Evolutionary conservation across 495 filamentous ascomycete genomes (phyloP).

Genomic region (Corynascus novoguineensis): DNA sequence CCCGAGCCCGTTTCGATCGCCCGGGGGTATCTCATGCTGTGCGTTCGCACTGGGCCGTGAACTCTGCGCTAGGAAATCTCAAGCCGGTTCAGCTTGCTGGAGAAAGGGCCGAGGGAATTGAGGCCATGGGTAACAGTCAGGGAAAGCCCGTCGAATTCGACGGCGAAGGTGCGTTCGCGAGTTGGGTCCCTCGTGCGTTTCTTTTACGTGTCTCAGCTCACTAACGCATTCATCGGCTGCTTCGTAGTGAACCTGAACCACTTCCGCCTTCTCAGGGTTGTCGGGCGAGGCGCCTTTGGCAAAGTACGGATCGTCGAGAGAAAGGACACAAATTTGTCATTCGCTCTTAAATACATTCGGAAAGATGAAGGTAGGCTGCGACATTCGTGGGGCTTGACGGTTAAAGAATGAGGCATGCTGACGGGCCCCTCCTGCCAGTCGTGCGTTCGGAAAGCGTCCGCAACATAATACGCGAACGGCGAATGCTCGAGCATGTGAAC

Average conservation of each 20-base stretch:
- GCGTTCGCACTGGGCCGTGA: slow-evolving; percentile 4
- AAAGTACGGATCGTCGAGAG: slow-evolving; percentile 98
- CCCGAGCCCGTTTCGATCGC: slow-evolving; percentile 1
- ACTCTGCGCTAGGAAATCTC: not conserved
- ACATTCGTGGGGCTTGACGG: not conserved
- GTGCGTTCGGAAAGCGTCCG: slow-evolving; percentile 95
- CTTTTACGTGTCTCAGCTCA: not conserved
- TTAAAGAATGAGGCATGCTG: slow-evolving; percentile 6
- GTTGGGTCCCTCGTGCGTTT: not conserved
- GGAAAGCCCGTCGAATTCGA: slow-evolving; percentile 89
- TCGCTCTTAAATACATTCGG: slow-evolving; percentile 95
- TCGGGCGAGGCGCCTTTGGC: slow-evolving; percentile 95
- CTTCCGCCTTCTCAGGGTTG: slow-evolving; percentile 89
- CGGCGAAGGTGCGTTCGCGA: slow-evolving; percentile 65
- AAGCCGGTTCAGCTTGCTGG: not conserved
- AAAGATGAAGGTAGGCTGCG: slow-evolving; percentile 98
- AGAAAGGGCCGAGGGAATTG: slow-evolving; percentile 3
- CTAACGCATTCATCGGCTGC: not conserved
- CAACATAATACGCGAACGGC: slow-evolving; percentile 93
- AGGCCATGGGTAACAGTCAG: slow-evolving; percentile 82
- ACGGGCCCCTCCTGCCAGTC: slow-evolving; percentile 47
- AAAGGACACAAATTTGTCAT: slow-evolving; percentile 86
- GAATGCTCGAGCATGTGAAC: slow-evolving; percentile 97
- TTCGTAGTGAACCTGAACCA: slow-evolving; percentile 88
- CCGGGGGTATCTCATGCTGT: not conserved